Percentiles rank a stretch among this genome's conserved stretches.
These are phyloP conservation scores for Schrenkiella parvula DNA, from an alignment of 345 rosid species.

Conservation along the genomic window DNA sequence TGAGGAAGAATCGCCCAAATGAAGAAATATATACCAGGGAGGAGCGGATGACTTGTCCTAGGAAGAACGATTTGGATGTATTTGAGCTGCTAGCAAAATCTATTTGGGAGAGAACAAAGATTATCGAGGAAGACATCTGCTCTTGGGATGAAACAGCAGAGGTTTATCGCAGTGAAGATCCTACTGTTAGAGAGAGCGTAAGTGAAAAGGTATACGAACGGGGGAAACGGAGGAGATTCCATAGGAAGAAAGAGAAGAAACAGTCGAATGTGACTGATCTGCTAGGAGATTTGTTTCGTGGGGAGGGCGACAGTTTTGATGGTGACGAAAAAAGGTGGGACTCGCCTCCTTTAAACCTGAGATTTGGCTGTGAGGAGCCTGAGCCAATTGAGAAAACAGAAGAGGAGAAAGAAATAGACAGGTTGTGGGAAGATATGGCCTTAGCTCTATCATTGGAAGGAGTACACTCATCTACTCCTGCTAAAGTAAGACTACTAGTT, in stretches of 20 bases:
- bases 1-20: constrained; percentile 3
- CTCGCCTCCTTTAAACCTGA: constrained; percentile 36
- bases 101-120: constrained; percentile 10
- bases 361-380: constrained; percentile 38
- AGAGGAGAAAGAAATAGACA: constrained; percentile 40
- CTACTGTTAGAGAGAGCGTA: background rate
- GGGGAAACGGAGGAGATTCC: constrained; percentile 11
- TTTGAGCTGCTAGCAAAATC: constrained; percentile 14
- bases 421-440: constrained; percentile 58
- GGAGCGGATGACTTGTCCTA: background rate
- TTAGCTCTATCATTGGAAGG: constrained; percentile 31
- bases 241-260: constrained; percentile 6
- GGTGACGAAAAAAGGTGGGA: background rate
- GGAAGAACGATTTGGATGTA: constrained; percentile 1
- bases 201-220: constrained; percentile 3
- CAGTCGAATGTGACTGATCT: background rate
- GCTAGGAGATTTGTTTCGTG: background rate
- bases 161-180: constrained; percentile 5
- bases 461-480: constrained; percentile 17
- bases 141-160: background rate
- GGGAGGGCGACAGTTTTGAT: background rate
- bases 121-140: background rate
- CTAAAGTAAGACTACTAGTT: constrained; percentile 31
- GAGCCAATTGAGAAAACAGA: constrained; percentile 42
- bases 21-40: background rate